These are phyloP conservation scores for Neospermospora avenae DNA, from an alignment of 2,329 filamentous ascomycete genomes.

Conservation along the genomic window DNA sequence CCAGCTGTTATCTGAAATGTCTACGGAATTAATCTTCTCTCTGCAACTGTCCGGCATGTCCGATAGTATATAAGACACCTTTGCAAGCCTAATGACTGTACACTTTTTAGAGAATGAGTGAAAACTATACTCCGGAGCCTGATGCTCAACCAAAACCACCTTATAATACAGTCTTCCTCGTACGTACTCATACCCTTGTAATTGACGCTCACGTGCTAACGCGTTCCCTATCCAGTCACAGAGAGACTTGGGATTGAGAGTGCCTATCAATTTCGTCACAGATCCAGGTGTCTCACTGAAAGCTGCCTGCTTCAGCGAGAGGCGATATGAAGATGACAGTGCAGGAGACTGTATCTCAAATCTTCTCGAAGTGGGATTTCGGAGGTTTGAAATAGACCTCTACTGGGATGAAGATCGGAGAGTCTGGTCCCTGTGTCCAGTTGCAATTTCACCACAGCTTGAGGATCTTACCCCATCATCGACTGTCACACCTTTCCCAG, in stretches of 20 bases:
- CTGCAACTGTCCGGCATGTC: conserved; percentile 18
- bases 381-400: conserved; percentile 55
- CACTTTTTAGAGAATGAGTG: conserved; percentile 36
- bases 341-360: conserved; percentile 58
- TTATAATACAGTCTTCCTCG: conserved; percentile 32
- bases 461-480: conserved; percentile 25
- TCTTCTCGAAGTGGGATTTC: conserved; percentile 56
- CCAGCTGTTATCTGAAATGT: not conserved
- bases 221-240: conserved; percentile 44
- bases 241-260: conserved; percentile 54
- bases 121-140: conserved; percentile 39
- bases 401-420: conserved; percentile 58
- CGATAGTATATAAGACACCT: conserved; percentile 11
- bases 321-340: conserved; percentile 49
- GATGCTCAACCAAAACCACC: conserved; percentile 36
- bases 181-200: conserved; percentile 13
- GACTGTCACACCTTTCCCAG: conserved; percentile 26
- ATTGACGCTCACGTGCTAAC: conserved; percentile 10
- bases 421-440: conserved; percentile 60
- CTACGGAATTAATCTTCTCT: not conserved
- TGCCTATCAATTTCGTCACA: conserved; percentile 62
- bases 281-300: conserved; percentile 53
- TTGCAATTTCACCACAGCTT: conserved; percentile 41
- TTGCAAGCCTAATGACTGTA: conserved; percentile 7
- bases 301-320: conserved; percentile 55